Base-by-base conservation (phyloP, 805 yeast species). In the Nakazawaea pomicola region DNA sequence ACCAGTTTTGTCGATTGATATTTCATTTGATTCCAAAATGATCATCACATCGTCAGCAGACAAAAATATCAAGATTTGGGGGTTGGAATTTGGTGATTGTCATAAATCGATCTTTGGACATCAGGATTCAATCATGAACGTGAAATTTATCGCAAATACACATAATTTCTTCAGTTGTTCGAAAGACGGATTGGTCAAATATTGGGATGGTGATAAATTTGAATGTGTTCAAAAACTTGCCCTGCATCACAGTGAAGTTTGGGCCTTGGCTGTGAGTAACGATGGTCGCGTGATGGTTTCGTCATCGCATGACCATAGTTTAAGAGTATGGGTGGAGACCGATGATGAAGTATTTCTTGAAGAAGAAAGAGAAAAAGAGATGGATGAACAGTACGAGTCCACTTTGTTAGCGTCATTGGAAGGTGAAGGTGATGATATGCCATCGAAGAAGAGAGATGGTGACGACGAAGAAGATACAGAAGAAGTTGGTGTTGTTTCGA, bases 151-250 rank as follows among this genome's bases (percentile, higher is more conserved):
- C 38, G 91, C 95, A 2, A 80, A 78, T n/a, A 72, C 85, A 11
- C 96, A 91, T 58, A 78, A 90, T 59, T 90, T 93, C 61, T 85
- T 93, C 64, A 82, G 95, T 43, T 80, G 87, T 44, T 82, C 91
- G 25, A 93, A 93, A 56, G 99, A 93, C 62, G 89, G 85, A 11
- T 62, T 83, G 45, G 75, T 93, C 42, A 93, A 93, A 62, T 89
- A 88, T 61, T 93, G 99, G 99, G 99, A 93, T 61, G 99, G 98
- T 49, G 95, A 86, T 53, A 93, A 93, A 62, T 93, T 93, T 60
- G 96, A 87, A 52, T 85, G 91, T 60, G 78, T 93, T 47, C 98
- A 93, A 61, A 86, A 83, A 53, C 68, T 93, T 24, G 72, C 78
- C 4, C 90, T 83, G 4, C 98, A 93, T 59, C 95, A 88, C 45